Percentiles rank a stretch among this genome's conserved stretches.
These are phyloP conservation scores for Fraxinus quadrangulata DNA, from an alignment of 257 asterid genomes.

Conservation along the genomic window DNA sequence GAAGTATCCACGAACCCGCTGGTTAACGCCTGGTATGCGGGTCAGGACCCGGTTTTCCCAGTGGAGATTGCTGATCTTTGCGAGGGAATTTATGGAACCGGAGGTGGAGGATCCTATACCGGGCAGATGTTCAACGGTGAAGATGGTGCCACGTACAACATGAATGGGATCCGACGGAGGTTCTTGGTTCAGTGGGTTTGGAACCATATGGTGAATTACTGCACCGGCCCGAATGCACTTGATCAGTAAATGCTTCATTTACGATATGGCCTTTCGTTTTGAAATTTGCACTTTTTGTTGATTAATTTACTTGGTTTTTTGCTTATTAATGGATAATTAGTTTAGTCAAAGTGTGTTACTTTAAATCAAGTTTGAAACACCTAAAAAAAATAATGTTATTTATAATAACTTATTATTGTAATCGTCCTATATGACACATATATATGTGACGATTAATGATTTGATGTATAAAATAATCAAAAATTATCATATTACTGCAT, in stretches of 20 bases:
- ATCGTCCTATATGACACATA: too few relatives aligned
- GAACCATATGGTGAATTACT: slow-evolving; percentile 70
- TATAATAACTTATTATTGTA: too few relatives aligned
- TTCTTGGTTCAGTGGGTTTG: slow-evolving; percentile 95
- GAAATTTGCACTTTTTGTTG: slow-evolving; percentile 3
- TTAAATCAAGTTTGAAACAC: too few relatives aligned
- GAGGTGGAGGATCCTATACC: slow-evolving; percentile 84
- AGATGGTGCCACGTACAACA: slow-evolving; percentile 83
- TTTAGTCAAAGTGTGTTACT: not conserved
- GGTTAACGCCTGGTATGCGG: slow-evolving; percentile 89
- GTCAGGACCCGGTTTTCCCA: slow-evolving; percentile 76
- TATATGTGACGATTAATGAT: too few relatives aligned
- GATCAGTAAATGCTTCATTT: slow-evolving; percentile 63
- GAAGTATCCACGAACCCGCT: slow-evolving; percentile 79
- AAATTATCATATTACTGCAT: too few relatives aligned
- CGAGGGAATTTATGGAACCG: slow-evolving; percentile 88
- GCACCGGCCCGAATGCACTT: slow-evolving; percentile 93
- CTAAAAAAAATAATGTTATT: too few relatives aligned
- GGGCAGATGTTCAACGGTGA: slow-evolving; percentile 75
- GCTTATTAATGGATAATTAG: slow-evolving; percentile 14
- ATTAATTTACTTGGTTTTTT: not conserved
- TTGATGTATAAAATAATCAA: too few relatives aligned
- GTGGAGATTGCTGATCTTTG: slow-evolving; percentile 91
- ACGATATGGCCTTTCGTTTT: slow-evolving; percentile 6
- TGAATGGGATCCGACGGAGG: slow-evolving; percentile 80